These are phyloP conservation scores for Syzygium syzygioides DNA, from an alignment of 441 rosid species.

Conservation along the genomic window DNA sequence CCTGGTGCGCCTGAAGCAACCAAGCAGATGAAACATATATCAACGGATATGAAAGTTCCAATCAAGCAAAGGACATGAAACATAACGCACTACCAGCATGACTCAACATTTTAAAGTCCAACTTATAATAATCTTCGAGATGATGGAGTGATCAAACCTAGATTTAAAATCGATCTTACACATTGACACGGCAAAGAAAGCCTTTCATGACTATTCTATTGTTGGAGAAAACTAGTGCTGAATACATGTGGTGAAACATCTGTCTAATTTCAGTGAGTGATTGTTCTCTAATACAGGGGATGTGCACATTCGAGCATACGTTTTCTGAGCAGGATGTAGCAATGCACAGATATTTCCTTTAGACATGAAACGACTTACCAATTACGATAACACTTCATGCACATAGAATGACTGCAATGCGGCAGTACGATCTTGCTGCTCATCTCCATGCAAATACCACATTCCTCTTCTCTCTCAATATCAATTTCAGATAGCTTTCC, in stretches of 20 bases:
- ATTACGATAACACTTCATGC: constrained; percentile 46
- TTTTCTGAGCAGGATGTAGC: neutral
- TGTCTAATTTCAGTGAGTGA: neutral
- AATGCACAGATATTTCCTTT: neutral
- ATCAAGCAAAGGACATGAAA: neutral
- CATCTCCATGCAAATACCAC: constrained; percentile 66
- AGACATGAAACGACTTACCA: constrained; percentile 28
- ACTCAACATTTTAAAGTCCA: neutral
- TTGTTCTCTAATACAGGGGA: neutral
- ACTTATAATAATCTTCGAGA: neutral
- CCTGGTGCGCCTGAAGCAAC: constrained; percentile 47
- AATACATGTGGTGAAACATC: neutral
- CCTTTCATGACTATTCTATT: neutral
- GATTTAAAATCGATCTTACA: neutral
- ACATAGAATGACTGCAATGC: constrained; percentile 56
- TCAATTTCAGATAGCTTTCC: constrained; percentile 69
- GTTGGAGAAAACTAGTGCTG: neutral
- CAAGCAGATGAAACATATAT: neutral
- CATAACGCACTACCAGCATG: neutral
- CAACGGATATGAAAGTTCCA: neutral
- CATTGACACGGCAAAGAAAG: neutral
- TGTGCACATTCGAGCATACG: neutral
- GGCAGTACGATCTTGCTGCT: constrained; percentile 50
- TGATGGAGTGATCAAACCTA: neutral
- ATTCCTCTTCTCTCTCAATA: constrained; percentile 64